A percentile compares a stretch with the other conserved stretches of the same genome.
phyloP scores from a whole-genome alignment of 495 filamentous ascomycete genomes.

The Xylaria longipes region DNA sequence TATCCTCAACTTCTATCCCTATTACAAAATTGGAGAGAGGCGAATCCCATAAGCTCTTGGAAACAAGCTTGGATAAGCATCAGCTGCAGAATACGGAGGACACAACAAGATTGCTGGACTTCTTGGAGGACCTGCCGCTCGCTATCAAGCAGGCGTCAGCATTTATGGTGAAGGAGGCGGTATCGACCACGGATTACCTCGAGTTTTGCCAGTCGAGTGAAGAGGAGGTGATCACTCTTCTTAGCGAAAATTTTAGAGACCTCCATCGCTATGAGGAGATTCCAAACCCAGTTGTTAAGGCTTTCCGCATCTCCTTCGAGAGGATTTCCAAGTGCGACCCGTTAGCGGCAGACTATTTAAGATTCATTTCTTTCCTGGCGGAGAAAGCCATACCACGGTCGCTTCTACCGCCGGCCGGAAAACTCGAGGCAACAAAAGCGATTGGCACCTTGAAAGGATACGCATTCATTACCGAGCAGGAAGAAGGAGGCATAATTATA shows the following conservation, averaged over 20 bases:
- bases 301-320: constrained; percentile 47
- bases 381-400: constrained; percentile 48
- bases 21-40: too few species aligned
- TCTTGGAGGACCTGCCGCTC: constrained; percentile 50
- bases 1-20: too few species aligned
- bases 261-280: constrained; percentile 32
- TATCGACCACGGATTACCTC: constrained; percentile 43
- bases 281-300: constrained; percentile 41
- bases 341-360: constrained; percentile 47
- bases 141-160: constrained; percentile 57
- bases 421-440: constrained; percentile 33
- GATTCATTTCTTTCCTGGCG: constrained; percentile 48
- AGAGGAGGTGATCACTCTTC: constrained; percentile 30
- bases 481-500: constrained; percentile 37
- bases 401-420: constrained; percentile 30
- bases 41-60: too few species aligned
- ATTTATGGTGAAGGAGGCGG: constrained; percentile 46
- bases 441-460: constrained; percentile 50
- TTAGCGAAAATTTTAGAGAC: constrained; percentile 35
- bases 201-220: constrained; percentile 33
- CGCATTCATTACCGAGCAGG: constrained; percentile 46
- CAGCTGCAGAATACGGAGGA: constrained; percentile 26
- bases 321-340: constrained; percentile 44
- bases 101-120: constrained; percentile 39
- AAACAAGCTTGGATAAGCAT: too few species aligned